Percentiles rank a stretch among this genome's conserved stretches.
Conservation (phyloP, 495 filamentous ascomycete genomes). For the Hapsidospora chrysogenum region DNA sequence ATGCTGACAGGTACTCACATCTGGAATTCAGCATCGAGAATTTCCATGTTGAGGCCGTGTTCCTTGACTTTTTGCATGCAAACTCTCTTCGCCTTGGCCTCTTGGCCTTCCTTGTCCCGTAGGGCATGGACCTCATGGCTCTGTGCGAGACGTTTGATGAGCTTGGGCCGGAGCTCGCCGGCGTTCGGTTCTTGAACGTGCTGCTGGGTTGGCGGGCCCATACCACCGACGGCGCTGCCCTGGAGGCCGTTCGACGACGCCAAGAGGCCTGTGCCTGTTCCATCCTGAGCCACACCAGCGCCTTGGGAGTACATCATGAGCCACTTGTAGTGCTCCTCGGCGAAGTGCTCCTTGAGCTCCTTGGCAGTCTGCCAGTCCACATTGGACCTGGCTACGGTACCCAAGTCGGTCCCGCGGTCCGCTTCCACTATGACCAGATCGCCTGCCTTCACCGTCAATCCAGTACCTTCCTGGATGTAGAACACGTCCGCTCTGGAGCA, state of each 20-base stretch:
- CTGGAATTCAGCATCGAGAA: conserved; percentile 97
- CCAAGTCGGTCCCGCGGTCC: conserved; percentile 87
- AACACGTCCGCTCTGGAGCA: conserved; percentile 88
- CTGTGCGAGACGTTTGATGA: conserved; percentile 88
- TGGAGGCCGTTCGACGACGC: conserved; percentile 41
- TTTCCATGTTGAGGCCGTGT: conserved; percentile 93
- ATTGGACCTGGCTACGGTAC: conserved; percentile 75
- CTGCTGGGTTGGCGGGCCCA: conserved; percentile 53
- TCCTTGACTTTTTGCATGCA: conserved; percentile 93
- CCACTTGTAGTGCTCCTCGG: conserved; percentile 89
- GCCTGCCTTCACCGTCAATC: conserved; percentile 72
- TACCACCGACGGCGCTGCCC: conserved; percentile 54
- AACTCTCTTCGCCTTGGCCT: conserved; percentile 91
- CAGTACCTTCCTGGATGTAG: conserved; percentile 89
- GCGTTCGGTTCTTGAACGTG: conserved; percentile 58
- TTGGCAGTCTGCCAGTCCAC: conserved; percentile 72
- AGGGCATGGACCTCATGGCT: conserved; percentile 74
- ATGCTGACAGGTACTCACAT: conserved; percentile 45
- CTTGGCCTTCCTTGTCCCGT: conserved; percentile 89
- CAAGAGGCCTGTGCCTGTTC: conserved; percentile 31
- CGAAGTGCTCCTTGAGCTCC: conserved; percentile 72
- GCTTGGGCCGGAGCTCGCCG: conserved; percentile 75
- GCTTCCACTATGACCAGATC: conserved; percentile 96
- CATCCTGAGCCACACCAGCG: conserved; percentile 40
- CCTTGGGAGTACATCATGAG: conserved; percentile 93